Evolutionary conservation across 371 early-diverging fungal genomes (phyloP).

Genomic region (Mucor mucedo): DNA sequence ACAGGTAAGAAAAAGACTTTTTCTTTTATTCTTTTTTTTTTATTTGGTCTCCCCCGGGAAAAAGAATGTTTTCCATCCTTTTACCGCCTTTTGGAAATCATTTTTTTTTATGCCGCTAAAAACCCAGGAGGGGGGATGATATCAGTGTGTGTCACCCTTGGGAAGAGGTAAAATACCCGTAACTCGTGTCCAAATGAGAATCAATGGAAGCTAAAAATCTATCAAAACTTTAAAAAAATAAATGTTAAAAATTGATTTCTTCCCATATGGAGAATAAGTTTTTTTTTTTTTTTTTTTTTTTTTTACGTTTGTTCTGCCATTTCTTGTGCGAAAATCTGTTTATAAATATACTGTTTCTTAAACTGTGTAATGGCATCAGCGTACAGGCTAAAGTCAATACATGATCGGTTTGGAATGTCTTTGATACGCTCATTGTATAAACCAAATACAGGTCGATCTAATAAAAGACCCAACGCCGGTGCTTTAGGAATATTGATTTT

Average conservation of each 20-base stretch:
- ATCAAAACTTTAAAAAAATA: constrained; percentile 51
- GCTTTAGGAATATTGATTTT: constrained; percentile 96
- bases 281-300: too few relatives aligned
- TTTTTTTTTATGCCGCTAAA: too few relatives aligned
- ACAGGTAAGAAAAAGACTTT: too few relatives aligned
- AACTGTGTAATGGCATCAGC: constrained; percentile 77
- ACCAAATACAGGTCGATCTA: constrained; percentile 80
- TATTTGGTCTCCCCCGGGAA: too few relatives aligned
- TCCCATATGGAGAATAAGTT: background rate
- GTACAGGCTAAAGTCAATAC: constrained; percentile 55
- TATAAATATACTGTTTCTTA: constrained; percentile 82
- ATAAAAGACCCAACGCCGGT: constrained; percentile 94
- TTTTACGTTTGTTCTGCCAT: constrained; percentile 51
- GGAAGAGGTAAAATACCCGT: constrained; percentile 47
- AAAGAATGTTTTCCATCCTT: too few relatives aligned
- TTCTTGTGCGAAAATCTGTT: constrained; percentile 78
- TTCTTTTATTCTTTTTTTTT: too few relatives aligned
- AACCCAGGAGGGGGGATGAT: too few relatives aligned
- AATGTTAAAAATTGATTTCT: background rate
- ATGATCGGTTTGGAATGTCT: constrained; percentile 21
- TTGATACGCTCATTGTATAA: constrained; percentile 63
- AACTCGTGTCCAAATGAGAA: constrained; percentile 47
- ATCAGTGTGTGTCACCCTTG: too few relatives aligned
- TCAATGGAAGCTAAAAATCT: constrained; percentile 74
- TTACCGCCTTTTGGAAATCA: too few relatives aligned